Evolutionary conservation across 73 alveolate genomes (phyloP), one percentile per base, ranked within the genome.

Genomic region (Paramecium caudatum): DNA sequence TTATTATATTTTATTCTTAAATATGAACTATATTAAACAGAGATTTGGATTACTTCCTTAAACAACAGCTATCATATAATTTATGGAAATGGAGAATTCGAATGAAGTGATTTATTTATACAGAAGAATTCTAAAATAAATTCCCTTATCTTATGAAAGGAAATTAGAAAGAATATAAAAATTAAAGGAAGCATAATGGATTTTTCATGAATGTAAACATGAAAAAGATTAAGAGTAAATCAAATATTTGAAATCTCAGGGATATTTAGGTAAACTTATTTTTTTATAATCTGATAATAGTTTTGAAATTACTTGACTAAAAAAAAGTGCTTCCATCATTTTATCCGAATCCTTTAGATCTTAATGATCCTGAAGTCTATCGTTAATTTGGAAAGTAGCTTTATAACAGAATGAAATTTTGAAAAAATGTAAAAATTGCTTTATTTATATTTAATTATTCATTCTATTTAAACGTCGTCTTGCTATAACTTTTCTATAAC

Each of bases 381-480:
- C 9, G 43, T 62, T 27, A 23, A 27, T 62, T 62, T 32, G 47
- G 82, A 27, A 62, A 62, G 30, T 12, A 32, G 30, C 13, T 62
- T 25, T 62, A 27, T 62, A 62, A 62, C 30, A 32, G 47, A 23
- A 36, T 30, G 21, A 62, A 62, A 3, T 23, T 32, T 62, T 62
- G 82, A 62, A 8, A 19, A 5, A 16, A 23, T 61, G 19, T 47
- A 12, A 47, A 13, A 47, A 47, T 47, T 2, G 30, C 19, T 47
- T 0, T 46, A 16, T 47, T 55, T 55, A 4, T 55, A 19, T 27
- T 55, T 55, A 55, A 55, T 55, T 55, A 6, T 21, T 74, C 88
- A 74, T 74, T 74, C 88, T n/a, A 74, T 41, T 8, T 27, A 10
- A 41, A 74, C 32, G 32, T 74, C 88, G 21, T 74, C 88, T 13